phyloP scores from a whole-genome alignment of 164 flowering plant genomes.

The Magnolia kwangsiensis region DNA sequence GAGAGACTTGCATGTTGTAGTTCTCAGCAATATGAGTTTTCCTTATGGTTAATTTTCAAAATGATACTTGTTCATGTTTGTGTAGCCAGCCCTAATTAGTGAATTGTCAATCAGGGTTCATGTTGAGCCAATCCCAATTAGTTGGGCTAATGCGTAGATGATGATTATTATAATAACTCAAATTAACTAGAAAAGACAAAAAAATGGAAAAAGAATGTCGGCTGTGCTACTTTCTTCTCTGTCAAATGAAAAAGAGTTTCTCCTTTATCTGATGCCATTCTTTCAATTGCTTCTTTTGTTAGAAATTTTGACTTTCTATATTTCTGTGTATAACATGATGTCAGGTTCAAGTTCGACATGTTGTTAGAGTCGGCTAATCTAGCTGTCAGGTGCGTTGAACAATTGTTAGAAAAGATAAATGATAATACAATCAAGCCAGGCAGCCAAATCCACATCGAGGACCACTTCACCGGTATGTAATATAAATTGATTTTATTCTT shows the following conservation, averaged over 20 bases:
- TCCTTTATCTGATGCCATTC: too few relatives aligned
- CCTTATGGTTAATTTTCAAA: not conserved
- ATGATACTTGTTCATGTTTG: too few relatives aligned
- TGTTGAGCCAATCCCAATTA: too few relatives aligned
- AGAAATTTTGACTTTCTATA: not conserved
- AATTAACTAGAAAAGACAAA: too few relatives aligned
- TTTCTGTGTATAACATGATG: slow-evolving; percentile 4
- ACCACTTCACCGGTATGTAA: slow-evolving; percentile 62
- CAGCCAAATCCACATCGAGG: slow-evolving; percentile 56
- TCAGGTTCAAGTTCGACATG: slow-evolving; percentile 97
- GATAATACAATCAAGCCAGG: slow-evolving; percentile 46
- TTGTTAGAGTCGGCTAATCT: slow-evolving; percentile 78
- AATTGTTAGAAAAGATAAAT: slow-evolving; percentile 64
- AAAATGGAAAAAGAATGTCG: too few relatives aligned
- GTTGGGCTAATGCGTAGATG: too few relatives aligned
- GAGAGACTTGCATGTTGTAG: not conserved
- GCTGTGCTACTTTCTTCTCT: too few relatives aligned
- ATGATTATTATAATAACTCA: too few relatives aligned
- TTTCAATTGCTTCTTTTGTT: not conserved
- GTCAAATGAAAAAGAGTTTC: too few relatives aligned
- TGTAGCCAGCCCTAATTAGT: not conserved
- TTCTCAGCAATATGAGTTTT: not conserved
- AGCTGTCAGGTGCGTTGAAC: slow-evolving; percentile 81
- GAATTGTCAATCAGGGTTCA: too few relatives aligned
- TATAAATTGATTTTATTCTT: slow-evolving; percentile 4